Conservation (phyloP, 352 stramenopile species). For the Pythium rishiriense region DNA sequence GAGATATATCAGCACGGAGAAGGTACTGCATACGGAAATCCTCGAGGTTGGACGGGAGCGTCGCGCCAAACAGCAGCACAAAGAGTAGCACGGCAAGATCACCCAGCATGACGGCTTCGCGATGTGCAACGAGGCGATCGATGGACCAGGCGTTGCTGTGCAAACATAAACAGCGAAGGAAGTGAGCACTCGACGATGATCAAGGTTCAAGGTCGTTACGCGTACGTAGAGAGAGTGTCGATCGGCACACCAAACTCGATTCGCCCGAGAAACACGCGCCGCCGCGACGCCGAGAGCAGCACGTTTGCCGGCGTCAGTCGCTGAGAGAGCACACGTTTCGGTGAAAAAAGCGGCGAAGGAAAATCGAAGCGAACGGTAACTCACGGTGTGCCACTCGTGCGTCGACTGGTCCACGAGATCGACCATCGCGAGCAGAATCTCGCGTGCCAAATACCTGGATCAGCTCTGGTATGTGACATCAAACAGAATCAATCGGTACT, state of each 20-base stretch:
- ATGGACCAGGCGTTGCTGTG: neutral
- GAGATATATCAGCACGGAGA: neutral
- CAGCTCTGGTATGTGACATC: neutral
- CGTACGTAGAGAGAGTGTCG: conserved; percentile 14
- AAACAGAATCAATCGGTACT: neutral
- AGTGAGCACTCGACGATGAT: neutral
- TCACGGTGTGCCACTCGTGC: conserved; percentile 17
- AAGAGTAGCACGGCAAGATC: conserved; percentile 25
- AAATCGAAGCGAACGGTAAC: neutral
- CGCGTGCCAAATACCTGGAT: conserved; percentile 23
- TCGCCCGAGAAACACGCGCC: conserved; percentile 25
- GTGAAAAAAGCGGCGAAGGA: neutral
- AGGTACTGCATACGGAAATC: conserved; percentile 19
- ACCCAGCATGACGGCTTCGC: conserved; percentile 14
- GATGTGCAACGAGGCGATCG: neutral
- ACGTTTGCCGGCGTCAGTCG: conserved; percentile 24
- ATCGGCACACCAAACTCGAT: conserved; percentile 18
- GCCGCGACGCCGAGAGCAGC: conserved; percentile 19
- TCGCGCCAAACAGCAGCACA: conserved; percentile 15
- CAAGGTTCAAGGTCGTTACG: neutral
- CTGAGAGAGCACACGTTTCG: conserved; percentile 11
- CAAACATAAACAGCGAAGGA: neutral
- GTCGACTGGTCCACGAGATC: conserved; percentile 38
- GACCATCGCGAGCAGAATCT: conserved; percentile 29
- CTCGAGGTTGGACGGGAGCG: conserved; percentile 18